Conservation (phyloP, 2,329 filamentous ascomycete species). For the Apiospora arundinis region DNA sequence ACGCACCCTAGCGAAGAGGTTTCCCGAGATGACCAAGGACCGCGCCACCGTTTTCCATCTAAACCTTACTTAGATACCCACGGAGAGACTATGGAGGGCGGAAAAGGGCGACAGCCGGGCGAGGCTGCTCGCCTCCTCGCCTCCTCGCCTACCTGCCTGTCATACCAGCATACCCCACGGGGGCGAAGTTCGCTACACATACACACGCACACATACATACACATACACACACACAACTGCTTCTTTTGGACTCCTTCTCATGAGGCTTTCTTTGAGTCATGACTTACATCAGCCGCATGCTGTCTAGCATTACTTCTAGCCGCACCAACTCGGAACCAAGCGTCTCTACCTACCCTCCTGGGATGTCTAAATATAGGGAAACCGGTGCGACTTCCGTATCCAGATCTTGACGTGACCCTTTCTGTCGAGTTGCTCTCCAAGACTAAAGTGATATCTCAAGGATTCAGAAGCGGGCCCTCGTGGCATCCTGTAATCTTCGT, state of each 20-base stretch:
- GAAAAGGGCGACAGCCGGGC: background rate
- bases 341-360: background rate
- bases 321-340: background rate
- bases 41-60: background rate
- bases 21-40: slow-evolving; percentile 2
- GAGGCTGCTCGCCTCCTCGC: background rate
- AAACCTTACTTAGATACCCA: background rate
- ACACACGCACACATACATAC: background rate
- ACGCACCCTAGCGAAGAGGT: background rate
- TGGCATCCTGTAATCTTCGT: background rate
- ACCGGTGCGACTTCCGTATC: background rate
- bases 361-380: slow-evolving; percentile 2
- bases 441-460: background rate
- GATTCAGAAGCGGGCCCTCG: background rate
- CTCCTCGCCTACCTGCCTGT: background rate
- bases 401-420: background rate
- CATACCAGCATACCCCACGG: background rate
- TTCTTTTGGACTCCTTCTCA: background rate
- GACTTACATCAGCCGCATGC: background rate
- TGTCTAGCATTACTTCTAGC: background rate
- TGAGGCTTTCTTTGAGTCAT: background rate
- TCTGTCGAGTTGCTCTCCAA: background rate
- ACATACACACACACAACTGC: background rate
- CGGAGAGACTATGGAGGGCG: background rate
- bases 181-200: background rate